phyloP scores from a whole-genome alignment of 208 protist species.

The Trypanosoma grayi region DNA sequence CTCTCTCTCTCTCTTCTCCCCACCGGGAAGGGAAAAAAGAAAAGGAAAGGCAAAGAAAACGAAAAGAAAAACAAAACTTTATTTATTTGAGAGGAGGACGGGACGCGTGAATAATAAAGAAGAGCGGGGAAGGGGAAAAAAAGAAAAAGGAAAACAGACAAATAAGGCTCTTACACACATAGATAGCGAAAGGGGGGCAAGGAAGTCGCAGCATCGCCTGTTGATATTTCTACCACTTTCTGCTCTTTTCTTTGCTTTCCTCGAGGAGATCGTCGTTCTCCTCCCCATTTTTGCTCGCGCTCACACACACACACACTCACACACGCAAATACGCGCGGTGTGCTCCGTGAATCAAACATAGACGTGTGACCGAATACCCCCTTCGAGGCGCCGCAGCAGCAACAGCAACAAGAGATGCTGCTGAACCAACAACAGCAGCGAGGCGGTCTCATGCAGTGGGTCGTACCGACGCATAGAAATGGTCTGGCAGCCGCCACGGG shows the following conservation, averaged over 20 bases:
- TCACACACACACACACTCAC: too few species aligned
- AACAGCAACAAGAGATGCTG: too few species aligned
- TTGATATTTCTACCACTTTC: conserved; percentile 13
- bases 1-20: neutral
- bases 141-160: neutral
- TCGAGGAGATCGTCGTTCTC: too few species aligned
- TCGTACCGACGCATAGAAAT: too few species aligned
- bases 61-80: neutral
- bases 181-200: neutral
- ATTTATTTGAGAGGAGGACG: neutral
- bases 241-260: conserved; percentile 26
- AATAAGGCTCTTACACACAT: neutral
- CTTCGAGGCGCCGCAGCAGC: too few species aligned
- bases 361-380: too few species aligned
- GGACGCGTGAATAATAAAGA: neutral
- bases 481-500: too few species aligned
- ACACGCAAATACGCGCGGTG: too few species aligned
- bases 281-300: too few species aligned
- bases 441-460: too few species aligned
- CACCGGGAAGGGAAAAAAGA: conserved; percentile 2
- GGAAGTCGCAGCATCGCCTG: neutral
- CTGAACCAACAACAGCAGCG: too few species aligned
- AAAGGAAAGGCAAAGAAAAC: neutral
- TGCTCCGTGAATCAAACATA: too few species aligned
- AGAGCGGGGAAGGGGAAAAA: neutral